Evolutionary conservation across 163 green algal genomes (phyloP), one percentile per base, ranked within the genome.

Genomic region (Chlorella variabilis): DNA sequence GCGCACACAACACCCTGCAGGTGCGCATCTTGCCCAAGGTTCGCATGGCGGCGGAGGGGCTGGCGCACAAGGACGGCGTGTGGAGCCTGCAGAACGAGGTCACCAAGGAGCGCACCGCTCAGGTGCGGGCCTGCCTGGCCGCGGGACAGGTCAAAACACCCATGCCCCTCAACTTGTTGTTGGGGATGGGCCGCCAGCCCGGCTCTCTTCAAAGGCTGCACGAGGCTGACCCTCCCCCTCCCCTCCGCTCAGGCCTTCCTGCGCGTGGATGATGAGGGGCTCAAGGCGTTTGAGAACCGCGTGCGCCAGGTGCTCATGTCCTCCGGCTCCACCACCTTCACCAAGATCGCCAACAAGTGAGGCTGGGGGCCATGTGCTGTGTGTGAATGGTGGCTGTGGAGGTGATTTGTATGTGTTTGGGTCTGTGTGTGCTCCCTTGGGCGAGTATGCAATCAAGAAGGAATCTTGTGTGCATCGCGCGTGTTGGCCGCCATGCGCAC

Each of bases 291-390:
- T 89, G 97, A 99, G 91, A 99, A 99, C 89, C 91, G 97, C 71
- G 90, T 99, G 33, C 92, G 97, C 41, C 96, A 99, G 86, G 62
- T 88, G 34, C 91, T 99, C 70, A 99, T 99, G 97, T 98, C 91
- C 34, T 97, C 90, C 45, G 97, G 97, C 77, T 93, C 91, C 77
- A 99, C 97, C 75, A 99, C 97, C 42, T 99, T 99, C 92, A 99
- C 97, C 82, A 99, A 99, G 94, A 98, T 99, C 77, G 97, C 94
- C 71, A 99, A 99, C 94, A 99, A 99, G 92, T 99, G 96, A 84
- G 77, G 2, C n/a, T n/a, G n/a, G n/a, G n/a, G n/a, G n/a, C n/a
- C n/a, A n/a, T n/a, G n/a, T n/a, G n/a, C 21, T 25, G 18, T 5
- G 48, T 65, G 70, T 2, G 48, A 25, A n/a, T 25, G 48, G 27